A percentile compares a stretch with the other conserved stretches of the same genome.
Evolutionary conservation across 2,329 filamentous ascomycete species (phyloP).

Genomic region (Trichophyton schoenleinii): DNA sequence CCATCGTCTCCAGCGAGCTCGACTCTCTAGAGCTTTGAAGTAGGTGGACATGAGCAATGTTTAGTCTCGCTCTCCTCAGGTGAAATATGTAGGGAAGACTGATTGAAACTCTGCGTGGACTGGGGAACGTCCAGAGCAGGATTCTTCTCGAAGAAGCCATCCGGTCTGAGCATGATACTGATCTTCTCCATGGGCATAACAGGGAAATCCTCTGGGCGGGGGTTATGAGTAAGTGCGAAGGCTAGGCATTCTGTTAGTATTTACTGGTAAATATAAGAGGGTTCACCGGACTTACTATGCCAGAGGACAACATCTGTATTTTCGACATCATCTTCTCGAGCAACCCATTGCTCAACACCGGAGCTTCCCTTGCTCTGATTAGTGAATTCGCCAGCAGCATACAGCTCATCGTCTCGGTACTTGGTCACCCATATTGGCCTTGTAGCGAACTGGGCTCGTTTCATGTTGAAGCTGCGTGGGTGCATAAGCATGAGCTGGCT

Average conservation of each 20-base stretch:
- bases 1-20: not conserved
- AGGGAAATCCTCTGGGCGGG: slow-evolving; percentile 53
- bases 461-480: slow-evolving; percentile 35
- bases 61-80: not conserved
- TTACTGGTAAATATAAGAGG: slow-evolving; percentile 21
- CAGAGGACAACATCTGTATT: slow-evolving; percentile 33
- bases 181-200: slow-evolving; percentile 53
- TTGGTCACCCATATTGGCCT: slow-evolving; percentile 45
- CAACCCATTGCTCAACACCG: slow-evolving; percentile 42
- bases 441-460: slow-evolving; percentile 43
- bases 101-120: slow-evolving; percentile 31
- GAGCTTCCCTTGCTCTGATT: slow-evolving; percentile 44
- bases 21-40: not conserved
- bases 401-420: slow-evolving; percentile 42
- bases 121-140: slow-evolving; percentile 38
- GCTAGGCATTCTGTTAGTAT: slow-evolving; percentile 16
- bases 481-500: slow-evolving; percentile 48
- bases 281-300: slow-evolving; percentile 24
- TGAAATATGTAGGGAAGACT: slow-evolving; percentile 26
- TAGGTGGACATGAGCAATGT: not conserved
- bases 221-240: slow-evolving; percentile 51
- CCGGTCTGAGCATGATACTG: slow-evolving; percentile 37
- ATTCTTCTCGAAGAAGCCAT: slow-evolving; percentile 42
- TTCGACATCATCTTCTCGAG: slow-evolving; percentile 35
- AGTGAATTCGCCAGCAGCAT: slow-evolving; percentile 44